Evolutionary conservation across 208 protist species (phyloP).

Genomic region (Crithidia expoeki): DNA sequence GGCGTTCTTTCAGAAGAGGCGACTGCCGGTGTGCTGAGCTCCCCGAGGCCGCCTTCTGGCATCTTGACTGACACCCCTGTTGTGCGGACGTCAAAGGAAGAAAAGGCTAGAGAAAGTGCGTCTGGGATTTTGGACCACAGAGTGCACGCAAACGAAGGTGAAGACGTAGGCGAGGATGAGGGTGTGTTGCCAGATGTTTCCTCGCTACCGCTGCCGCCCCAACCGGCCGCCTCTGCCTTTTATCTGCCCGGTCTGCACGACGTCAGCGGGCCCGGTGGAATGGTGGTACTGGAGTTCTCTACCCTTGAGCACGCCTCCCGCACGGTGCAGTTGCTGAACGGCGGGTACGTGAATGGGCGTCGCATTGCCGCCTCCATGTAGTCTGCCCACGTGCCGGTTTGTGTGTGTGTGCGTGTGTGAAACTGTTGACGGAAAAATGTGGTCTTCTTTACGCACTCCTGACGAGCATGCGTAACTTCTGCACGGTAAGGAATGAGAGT

Average conservation of each 20-base stretch:
- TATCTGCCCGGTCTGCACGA: slow-evolving; percentile 56
- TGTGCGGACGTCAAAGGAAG: not conserved
- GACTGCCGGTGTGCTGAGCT: slow-evolving; percentile 12
- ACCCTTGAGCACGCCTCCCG: slow-evolving; percentile 34
- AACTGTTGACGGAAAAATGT: not conserved
- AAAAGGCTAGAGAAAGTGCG: not conserved
- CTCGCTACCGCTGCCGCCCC: slow-evolving; percentile 20
- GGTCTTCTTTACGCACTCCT: not conserved
- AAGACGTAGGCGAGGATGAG: slow-evolving; percentile 1
- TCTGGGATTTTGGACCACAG: slow-evolving; percentile 6
- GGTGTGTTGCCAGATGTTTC: slow-evolving; percentile 24
- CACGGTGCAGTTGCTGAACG: slow-evolving; percentile 58
- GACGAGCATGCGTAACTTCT: too few relatives aligned
- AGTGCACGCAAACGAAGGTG: not conserved
- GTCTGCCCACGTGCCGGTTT: not conserved
- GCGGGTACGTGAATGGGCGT: slow-evolving; percentile 71
- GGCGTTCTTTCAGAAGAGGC: slow-evolving; percentile 7
- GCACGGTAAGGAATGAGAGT: too few relatives aligned
- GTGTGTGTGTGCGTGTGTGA: slow-evolving; percentile 16
- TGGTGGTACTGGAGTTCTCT: slow-evolving; percentile 67
- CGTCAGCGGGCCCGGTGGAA: slow-evolving; percentile 57
- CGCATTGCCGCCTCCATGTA: slow-evolving; percentile 60
- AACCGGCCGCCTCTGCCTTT: slow-evolving; percentile 2
- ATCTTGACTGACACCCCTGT: slow-evolving; percentile 11
- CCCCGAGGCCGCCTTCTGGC: slow-evolving; percentile 10